These are phyloP conservation scores for Rhododendron simsii DNA, from an alignment of 148 eudicot genomes.

Conservation along the genomic window DNA sequence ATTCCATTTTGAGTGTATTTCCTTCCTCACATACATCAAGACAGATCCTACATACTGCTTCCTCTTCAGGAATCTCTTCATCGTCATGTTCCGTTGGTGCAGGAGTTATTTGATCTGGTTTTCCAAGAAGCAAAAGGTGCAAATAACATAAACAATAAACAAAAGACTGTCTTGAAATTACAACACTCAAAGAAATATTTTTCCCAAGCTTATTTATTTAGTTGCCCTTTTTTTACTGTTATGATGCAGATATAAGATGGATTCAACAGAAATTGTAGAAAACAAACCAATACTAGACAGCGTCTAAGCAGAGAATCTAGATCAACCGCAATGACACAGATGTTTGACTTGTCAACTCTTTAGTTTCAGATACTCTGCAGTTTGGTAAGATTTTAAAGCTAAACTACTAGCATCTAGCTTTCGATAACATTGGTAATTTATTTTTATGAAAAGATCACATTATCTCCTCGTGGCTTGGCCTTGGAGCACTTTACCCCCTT, in stretches of 20 bases:
- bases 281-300: neutral
- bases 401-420: neutral
- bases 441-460: neutral
- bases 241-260: too few relatives aligned
- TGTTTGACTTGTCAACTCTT: neutral
- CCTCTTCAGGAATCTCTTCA: constrained; percentile 91
- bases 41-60: constrained; percentile 92
- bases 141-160: neutral
- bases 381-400: neutral
- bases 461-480: neutral
- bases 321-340: neutral
- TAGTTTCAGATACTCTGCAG: neutral
- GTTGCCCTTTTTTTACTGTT: too few relatives aligned
- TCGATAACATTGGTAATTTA: too few relatives aligned
- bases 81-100: constrained; percentile 48
- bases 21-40: constrained; percentile 77
- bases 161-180: neutral
- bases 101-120: constrained; percentile 52
- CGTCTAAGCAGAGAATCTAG: neutral
- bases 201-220: neutral
- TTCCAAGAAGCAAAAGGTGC: neutral
- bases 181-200: neutral
- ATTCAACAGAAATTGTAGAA: too few relatives aligned
- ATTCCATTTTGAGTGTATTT: constrained; percentile 88
- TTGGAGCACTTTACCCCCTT: neutral